phyloP scores from a whole-genome alignment of 2,329 filamentous ascomycete genomes.

The Ophidiomyces ophidiicola region DNA sequence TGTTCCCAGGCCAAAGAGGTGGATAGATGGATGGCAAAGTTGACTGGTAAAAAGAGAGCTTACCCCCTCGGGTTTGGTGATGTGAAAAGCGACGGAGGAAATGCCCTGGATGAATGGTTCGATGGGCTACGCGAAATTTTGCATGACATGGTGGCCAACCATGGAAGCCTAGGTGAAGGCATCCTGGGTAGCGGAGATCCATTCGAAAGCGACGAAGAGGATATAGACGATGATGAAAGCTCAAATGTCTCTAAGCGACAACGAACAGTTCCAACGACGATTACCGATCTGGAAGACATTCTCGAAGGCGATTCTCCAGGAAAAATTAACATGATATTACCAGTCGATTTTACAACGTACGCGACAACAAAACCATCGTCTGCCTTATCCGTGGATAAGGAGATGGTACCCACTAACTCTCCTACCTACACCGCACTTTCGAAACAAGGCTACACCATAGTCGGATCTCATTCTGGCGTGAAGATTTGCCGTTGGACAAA shows the following conservation, averaged over 20 bases:
- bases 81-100: slow-evolving; percentile 58
- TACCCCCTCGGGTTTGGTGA: slow-evolving; percentile 85
- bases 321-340: slow-evolving; percentile 35
- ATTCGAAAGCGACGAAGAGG: slow-evolving; percentile 71
- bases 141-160: slow-evolving; percentile 42
- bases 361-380: slow-evolving; percentile 33
- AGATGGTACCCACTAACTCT: slow-evolving; percentile 87
- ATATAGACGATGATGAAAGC: slow-evolving; percentile 57
- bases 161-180: slow-evolving; percentile 48
- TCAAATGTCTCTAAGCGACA: slow-evolving; percentile 38
- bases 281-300: slow-evolving; percentile 79
- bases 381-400: slow-evolving; percentile 45
- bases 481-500: slow-evolving; percentile 99
- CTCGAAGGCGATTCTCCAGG: slow-evolving; percentile 25
- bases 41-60: slow-evolving; percentile 74
- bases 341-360: slow-evolving; percentile 65
- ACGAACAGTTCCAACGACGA: slow-evolving; percentile 32
- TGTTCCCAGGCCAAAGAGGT: slow-evolving; percentile 84
- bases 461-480: slow-evolving; percentile 88
- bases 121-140: slow-evolving; percentile 62
- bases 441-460: slow-evolving; percentile 92
- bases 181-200: slow-evolving; percentile 71
- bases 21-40: slow-evolving; percentile 93
- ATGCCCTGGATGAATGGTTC: slow-evolving; percentile 64
- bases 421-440: slow-evolving; percentile 81